A percentile compares a stretch with the other conserved stretches of the same genome.
Conservation (phyloP, 345 rosid genomes). For the Citrus mangshanensis region DNA sequence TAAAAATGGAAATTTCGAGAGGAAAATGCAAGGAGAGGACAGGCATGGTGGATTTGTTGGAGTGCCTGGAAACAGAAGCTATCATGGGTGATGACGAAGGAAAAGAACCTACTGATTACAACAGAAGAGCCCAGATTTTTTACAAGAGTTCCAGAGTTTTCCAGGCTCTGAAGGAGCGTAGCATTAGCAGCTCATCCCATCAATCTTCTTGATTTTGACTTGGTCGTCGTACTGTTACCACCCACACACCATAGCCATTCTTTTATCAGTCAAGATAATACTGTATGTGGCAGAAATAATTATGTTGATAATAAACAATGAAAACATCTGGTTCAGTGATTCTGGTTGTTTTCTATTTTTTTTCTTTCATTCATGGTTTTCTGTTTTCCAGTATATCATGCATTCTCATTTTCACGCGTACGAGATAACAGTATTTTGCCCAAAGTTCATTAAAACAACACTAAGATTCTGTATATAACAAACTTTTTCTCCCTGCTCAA, state of each 20-base stretch:
- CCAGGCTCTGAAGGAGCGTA: conserved; percentile 49
- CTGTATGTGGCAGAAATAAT: too few relatives aligned
- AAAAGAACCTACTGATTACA: conserved; percentile 62
- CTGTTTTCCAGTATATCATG: not conserved
- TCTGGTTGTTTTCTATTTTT: not conserved
- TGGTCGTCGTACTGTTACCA: not conserved
- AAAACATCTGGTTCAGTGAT: too few relatives aligned
- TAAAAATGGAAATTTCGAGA: conserved; percentile 27
- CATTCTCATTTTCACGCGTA: not conserved
- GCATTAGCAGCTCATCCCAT: not conserved
- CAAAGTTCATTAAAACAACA: not conserved
- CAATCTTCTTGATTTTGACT: not conserved
- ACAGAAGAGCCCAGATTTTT: conserved; percentile 77
- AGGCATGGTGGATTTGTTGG: conserved; percentile 55
- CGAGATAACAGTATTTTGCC: too few relatives aligned
- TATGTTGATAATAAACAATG: too few relatives aligned
- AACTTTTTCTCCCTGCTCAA: not conserved
- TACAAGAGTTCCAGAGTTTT: conserved; percentile 63
- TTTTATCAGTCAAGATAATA: not conserved
- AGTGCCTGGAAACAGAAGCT: conserved; percentile 80
- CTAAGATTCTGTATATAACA: not conserved
- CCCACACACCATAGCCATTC: not conserved
- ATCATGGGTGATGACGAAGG: conserved; percentile 86
- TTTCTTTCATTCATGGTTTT: not conserved
- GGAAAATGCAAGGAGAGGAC: conserved; percentile 43